Evolutionary conservation across 2,329 filamentous ascomycete genomes (phyloP).

Genomic region (Verticillium isaacii): DNA sequence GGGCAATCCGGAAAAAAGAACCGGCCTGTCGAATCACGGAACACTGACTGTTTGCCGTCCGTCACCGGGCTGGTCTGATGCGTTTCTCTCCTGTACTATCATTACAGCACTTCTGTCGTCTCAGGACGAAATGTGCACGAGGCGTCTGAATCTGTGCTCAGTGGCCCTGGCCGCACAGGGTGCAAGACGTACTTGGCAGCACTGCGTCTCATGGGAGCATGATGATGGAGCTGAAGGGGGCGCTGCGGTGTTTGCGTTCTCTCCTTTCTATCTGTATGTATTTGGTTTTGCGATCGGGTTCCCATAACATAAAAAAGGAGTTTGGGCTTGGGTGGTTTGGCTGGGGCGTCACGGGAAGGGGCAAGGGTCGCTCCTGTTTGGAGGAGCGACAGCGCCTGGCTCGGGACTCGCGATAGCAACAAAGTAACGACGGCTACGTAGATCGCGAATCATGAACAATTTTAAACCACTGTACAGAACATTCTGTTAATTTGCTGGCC

Average conservation of each 20-base stretch:
- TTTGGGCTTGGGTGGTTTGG: constrained; percentile 15
- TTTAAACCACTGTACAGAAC: neutral
- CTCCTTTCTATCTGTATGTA: neutral
- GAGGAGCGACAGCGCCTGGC: neutral
- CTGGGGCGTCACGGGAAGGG: neutral
- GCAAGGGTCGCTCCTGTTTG: neutral
- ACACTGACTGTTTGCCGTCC: neutral
- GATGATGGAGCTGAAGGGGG: neutral
- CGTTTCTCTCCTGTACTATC: neutral
- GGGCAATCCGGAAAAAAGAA: neutral
- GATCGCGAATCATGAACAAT: constrained; percentile 13
- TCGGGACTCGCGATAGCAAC: constrained; percentile 12
- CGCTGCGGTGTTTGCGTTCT: neutral
- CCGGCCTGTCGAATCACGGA: neutral
- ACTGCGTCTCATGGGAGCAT: neutral
- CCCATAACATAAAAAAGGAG: constrained; percentile 37
- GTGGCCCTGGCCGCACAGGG: neutral
- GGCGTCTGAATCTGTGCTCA: neutral
- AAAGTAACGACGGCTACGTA: constrained; percentile 4
- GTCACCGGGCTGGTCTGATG: neutral
- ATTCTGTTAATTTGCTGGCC: neutral
- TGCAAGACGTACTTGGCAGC: constrained; percentile 7
- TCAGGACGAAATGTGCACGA: neutral
- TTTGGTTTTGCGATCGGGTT: neutral
- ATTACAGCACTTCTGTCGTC: neutral